phyloP scores from a whole-genome alignment of 139 green algal species.

The Picochlorum sp. region DNA sequence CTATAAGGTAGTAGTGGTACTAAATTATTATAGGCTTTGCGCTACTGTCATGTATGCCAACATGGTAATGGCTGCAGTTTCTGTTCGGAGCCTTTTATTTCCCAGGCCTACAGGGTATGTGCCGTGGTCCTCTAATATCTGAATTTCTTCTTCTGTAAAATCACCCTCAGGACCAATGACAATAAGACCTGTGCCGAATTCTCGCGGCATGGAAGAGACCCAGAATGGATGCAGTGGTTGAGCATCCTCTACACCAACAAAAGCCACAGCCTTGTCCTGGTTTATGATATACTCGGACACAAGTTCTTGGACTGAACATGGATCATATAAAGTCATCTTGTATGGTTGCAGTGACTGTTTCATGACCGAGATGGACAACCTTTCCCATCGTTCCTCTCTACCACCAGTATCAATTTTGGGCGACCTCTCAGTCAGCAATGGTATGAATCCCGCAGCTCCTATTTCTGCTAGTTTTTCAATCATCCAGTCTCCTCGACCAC shows the following conservation, averaged over 20 bases:
- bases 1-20: not conserved
- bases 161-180: slow-evolving; percentile 83
- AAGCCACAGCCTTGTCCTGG: slow-evolving; percentile 1
- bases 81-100: slow-evolving; percentile 54
- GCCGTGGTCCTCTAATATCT: slow-evolving; percentile 39
- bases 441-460: slow-evolving; percentile 56
- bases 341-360: slow-evolving; percentile 78
- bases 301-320: slow-evolving; percentile 28
- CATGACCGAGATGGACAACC: slow-evolving; percentile 65
- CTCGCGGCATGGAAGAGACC: slow-evolving; percentile 3
- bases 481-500: slow-evolving; percentile 75
- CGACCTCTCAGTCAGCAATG: slow-evolving; percentile 62
- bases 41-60: slow-evolving; percentile 46
- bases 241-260: slow-evolving; percentile 43
- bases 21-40: not conserved
- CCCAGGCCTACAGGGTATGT: slow-evolving; percentile 63
- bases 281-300: not conserved
- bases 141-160: slow-evolving; percentile 65
- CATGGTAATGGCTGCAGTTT: slow-evolving; percentile 78
- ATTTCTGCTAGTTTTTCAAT: slow-evolving; percentile 86
- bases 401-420: slow-evolving; percentile 20
- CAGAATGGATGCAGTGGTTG: slow-evolving; percentile 25
- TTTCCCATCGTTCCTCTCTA: slow-evolving; percentile 43
- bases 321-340: slow-evolving; percentile 36
- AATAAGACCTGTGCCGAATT: slow-evolving; percentile 29